Conservation (phyloP, 1,139 yeast genomes). For the Eremothecium cymbalariae region DNA sequence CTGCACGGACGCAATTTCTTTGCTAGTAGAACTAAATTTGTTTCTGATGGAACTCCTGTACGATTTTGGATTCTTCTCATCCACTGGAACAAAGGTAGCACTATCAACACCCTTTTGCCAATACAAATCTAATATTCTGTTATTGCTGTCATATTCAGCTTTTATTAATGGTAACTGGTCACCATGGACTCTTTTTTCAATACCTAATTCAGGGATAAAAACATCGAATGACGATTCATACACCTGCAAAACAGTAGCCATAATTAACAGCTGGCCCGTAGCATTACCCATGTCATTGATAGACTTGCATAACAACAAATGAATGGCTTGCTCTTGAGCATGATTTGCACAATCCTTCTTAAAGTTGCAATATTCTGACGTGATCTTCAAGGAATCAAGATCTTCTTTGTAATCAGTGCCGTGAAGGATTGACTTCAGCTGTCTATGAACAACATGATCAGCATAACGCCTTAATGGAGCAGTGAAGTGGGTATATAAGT, state of each 20-base stretch:
- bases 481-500: constrained; percentile 88
- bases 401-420: constrained; percentile 41
- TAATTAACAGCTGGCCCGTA: constrained; percentile 73
- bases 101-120: constrained; percentile 93
- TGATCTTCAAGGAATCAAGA: constrained; percentile 63
- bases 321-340: constrained; percentile 94
- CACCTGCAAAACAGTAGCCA: constrained; percentile 85
- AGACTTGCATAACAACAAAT: constrained; percentile 73
- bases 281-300: constrained; percentile 69
- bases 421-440: constrained; percentile 59
- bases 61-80: constrained; percentile 69
- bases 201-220: constrained; percentile 87
- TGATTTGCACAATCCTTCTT: constrained; percentile 88
- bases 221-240: constrained; percentile 96
- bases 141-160: constrained; percentile 78
- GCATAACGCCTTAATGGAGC: constrained; percentile 89
- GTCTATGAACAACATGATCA: constrained; percentile 88
- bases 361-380: constrained; percentile 89
- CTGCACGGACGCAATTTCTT: constrained; percentile 45
- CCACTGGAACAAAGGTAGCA: constrained; percentile 84
- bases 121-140: constrained; percentile 65
- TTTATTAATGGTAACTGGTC: constrained; percentile 89
- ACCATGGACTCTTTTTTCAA: constrained; percentile 95
- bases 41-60: constrained; percentile 72
- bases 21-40: constrained; percentile 65